Base-by-base conservation (phyloP, 2,329 filamentous ascomycete genomes). In the Botrytis sinoallii region DNA sequence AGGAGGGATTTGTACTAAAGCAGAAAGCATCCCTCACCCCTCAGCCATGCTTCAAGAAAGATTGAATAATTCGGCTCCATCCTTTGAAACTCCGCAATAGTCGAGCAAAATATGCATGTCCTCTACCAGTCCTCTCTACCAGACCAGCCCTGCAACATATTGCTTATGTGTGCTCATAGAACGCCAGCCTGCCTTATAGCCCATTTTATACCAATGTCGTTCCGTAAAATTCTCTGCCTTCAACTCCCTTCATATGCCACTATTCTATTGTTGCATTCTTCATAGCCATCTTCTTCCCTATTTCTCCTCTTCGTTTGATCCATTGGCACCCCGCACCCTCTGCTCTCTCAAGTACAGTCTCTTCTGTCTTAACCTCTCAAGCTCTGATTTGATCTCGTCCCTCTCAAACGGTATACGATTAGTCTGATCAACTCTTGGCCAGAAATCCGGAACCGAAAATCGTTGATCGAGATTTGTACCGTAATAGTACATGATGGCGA, bases 401-500 rank as follows among this genome's bases (percentile, higher is more conserved):
- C 87, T 86, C 78, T 96, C 93, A 74, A 89, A 89, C 2, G 93
- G 93, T 64, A 96, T 88, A 80, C 88, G 89, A 84, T 96, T 91
- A 75, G 91, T 91, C 81, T 95, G 87, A 76, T 92, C 91, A 7
- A 90, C 86, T 80, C 91, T 93, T 42, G 96, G 96, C 96, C 96
- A 99, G 87, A 99, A 99, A 74, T 92, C 93, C 35, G 92, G 91
- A 1, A 98, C 93, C 66, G 88, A 85, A 86, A 99, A 99, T 77
- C 94, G 92, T 78, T 92, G 88, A 84, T 99, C 96, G 81, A 99
- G 93, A 84, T 99, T 99, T 73, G 95, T 97, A 82, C 96, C 96
- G 84, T 98, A 99, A 86, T 99, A 99, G 88, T 97, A 98, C 96
- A 99, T 99, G 87, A 96, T 95, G 79, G 93, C 94, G 80, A 99